Evolutionary conservation across 2,329 filamentous ascomycete species (phyloP).

Genomic region (Colletotrichum melonis): DNA sequence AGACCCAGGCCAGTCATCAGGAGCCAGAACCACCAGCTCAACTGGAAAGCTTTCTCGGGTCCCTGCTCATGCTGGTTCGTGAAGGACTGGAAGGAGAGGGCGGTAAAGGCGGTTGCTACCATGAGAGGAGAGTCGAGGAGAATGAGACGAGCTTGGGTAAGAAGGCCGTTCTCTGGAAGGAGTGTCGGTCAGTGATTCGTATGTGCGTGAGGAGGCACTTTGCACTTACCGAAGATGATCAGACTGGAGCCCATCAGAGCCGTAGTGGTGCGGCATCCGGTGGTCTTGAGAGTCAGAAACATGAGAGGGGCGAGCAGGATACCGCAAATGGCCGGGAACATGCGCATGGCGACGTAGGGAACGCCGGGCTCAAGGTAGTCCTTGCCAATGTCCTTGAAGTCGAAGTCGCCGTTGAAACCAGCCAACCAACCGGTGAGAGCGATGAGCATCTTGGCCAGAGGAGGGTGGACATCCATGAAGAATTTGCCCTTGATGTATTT

Average conservation of each 20-base stretch:
- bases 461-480: conserved; percentile 99
- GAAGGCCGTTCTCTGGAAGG: conserved; percentile 85
- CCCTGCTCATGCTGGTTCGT: conserved; percentile 97
- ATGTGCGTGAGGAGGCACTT: background rate
- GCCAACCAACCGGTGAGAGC: conserved; percentile 94
- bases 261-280: conserved; percentile 88
- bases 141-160: conserved; percentile 95
- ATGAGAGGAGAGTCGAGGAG: conserved; percentile 95
- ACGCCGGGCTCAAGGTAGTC: conserved; percentile 96
- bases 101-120: conserved; percentile 92
- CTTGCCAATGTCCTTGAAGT: conserved; percentile 99
- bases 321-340: conserved; percentile 91
- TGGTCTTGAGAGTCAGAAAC: conserved; percentile 93
- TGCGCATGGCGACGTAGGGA: conserved; percentile 96
- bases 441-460: conserved; percentile 95
- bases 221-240: conserved; percentile 82
- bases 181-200: conserved; percentile 41
- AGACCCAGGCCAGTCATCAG: conserved; percentile 86
- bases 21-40: conserved; percentile 99
- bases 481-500: conserved; percentile 99
- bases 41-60: conserved; percentile 85
- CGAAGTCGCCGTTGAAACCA: conserved; percentile 94
- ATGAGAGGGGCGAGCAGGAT: conserved; percentile 90
- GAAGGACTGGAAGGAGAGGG: conserved; percentile 90
- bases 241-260: conserved; percentile 85